Evolutionary conservation across 1,139 yeast genomes (phyloP), one percentile per base, ranked within the genome.

Genomic region (Geotrichum europaeum): DNA sequence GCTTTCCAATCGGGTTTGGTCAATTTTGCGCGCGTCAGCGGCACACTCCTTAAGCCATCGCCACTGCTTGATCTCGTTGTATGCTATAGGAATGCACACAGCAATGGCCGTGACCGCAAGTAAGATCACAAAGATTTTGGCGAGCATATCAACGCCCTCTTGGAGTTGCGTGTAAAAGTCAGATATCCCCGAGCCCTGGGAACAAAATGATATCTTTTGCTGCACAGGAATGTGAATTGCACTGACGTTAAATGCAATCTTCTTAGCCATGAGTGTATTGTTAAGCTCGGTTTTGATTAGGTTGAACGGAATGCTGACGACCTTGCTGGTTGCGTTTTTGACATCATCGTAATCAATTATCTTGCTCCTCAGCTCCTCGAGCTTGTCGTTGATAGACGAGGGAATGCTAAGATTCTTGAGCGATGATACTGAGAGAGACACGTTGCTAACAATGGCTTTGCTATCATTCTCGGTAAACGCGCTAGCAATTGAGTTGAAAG

Each of bases 341-440:
- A 86, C 85, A 4, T 77, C 77, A 3, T 79, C 81, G 67, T 86
- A 85, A 59, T 81, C 79, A 0, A 91, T 94, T 0, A 87, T 73
- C 13, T 81, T 75, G 0, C 60, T 59, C 28, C 69, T 74, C 49
- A 88, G 70, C 0, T 68, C 66, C 5, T 80, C 79, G 13, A 90
- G 75, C 43, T 83, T 80, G 1, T 71, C 69, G 65, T 86, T 80
- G 49, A 89, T 82, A 0, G 84, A 74, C 0, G 80, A 68, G 0
- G 97, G 90, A 6, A 94, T 87, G 15, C 81, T 71, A 59, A 94
- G 72, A 63, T 85, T 77, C 60, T 79, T 75, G 64, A 92, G 76
- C 0, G 81, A 74, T 3, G 75, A 70, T 1, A 89, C 78, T 0
- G 95, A 85, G 36, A 87, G 68, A 66, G 85, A 82, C 18, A 94